Base-by-base conservation (phyloP, 2,329 filamentous ascomycete genomes). In the Cladophialophora bantiana region DNA sequence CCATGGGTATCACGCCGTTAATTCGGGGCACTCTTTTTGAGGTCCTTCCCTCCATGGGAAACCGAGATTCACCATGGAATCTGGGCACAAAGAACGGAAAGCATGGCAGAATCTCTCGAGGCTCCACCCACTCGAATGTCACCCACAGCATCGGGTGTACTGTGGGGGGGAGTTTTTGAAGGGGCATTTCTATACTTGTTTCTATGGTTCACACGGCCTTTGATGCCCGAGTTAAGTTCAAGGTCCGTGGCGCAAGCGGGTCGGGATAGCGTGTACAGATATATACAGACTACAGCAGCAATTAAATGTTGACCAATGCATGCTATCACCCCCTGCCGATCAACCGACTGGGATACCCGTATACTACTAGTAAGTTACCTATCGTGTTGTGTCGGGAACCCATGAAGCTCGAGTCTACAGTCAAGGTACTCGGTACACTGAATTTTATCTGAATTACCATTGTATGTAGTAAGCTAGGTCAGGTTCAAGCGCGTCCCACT, bases 211-310 rank as follows among this genome's bases (percentile, higher is more conserved):
- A 18, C 45, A 50, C 7, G 20, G 45, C 45, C 45, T 50, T 50
- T 50, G 45, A 26, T 50, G 26, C 45, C 26, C 45, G 15, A 31
- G 18, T 31, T 9, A 3, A 18, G 45, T 50, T 50, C 20, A 20
- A 50, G 45, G 45, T 50, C 45, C 26, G 20, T 18, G 18, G 45
- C 26, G 45, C 45, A 50, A 50, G 45, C 45, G 45, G 15, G 20
- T 31, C 18, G 45, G 20, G 10, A 50, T 31, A 10, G 45, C 45
- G 45, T 50, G 45, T 50, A 50, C 45, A 50, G 45, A 50, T 50
- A 50, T 50, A 50, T 20, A 50, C 26, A 26, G 26, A 50, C 45
- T 50, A 50, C 45, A 50, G 45, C 45, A 31, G 45, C 45, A 50
- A 50, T 50, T 50, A 7, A 26, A 50, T 31, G 18, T 50, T 50